Conservation (phyloP, 176 grass and related monocot species). For the Carex kokanica region DNA sequence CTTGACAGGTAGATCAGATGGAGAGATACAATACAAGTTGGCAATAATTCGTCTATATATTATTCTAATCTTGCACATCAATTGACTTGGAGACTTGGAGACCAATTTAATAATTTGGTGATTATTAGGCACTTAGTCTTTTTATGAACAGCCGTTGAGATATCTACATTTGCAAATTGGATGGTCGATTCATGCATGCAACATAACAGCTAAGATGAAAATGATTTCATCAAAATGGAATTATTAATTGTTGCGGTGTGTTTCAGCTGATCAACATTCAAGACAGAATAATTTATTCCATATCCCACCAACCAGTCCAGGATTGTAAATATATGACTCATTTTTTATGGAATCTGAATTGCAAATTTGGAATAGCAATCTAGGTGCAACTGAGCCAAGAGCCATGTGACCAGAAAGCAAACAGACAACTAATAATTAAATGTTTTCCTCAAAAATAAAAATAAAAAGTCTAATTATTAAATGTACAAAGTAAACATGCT, state of each 20-base stretch:
- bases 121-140: slow-evolving; percentile 12
- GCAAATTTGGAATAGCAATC: neutral
- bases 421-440: neutral
- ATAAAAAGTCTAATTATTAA: neutral
- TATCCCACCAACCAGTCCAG: slow-evolving; percentile 3
- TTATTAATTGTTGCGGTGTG: neutral
- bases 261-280: slow-evolving; percentile 1
- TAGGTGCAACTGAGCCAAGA: neutral
- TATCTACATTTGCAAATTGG: slow-evolving; percentile 14
- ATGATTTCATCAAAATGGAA: neutral
- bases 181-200: neutral
- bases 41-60: slow-evolving; percentile 3
- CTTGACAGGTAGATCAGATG: neutral
- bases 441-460: neutral
- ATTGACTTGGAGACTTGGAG: neutral
- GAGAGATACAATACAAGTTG: neutral
- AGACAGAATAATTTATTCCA: neutral
- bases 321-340: neutral
- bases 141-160: slow-evolving; percentile 16
- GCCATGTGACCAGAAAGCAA: neutral
- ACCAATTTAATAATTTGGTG: slow-evolving; percentile 18
- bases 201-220: slow-evolving; percentile 16
- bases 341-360: neutral
- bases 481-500: no score
- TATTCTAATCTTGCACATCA: neutral